These are phyloP conservation scores for Suillus americanus DNA, from an alignment of 768 basidiomycete species.

Conservation along the genomic window DNA sequence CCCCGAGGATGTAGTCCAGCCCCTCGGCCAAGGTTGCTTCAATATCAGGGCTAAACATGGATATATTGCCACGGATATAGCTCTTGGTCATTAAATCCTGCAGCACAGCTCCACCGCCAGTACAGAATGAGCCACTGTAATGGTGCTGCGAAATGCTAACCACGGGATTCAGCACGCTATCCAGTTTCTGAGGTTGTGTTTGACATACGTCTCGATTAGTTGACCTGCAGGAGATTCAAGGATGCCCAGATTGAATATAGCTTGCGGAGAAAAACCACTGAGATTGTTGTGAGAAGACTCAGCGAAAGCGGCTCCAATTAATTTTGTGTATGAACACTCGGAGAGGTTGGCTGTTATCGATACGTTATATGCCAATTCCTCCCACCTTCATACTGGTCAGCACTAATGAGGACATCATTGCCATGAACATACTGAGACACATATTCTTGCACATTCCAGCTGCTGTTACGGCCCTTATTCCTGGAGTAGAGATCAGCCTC, in stretches of 20 bases:
- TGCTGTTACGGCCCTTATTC: slow-evolving; percentile 41
- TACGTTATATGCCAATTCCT: slow-evolving; percentile 48
- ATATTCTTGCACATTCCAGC: slow-evolving; percentile 45
- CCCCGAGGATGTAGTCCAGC: slow-evolving; percentile 61
- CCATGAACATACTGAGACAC: slow-evolving; percentile 44
- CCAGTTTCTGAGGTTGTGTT: slow-evolving; percentile 36
- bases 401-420: background rate
- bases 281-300: slow-evolving; percentile 42
- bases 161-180: slow-evolving; percentile 3
- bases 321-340: slow-evolving; percentile 37
- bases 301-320: slow-evolving; percentile 52
- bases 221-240: slow-evolving; percentile 46
- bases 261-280: slow-evolving; percentile 59
- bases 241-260: slow-evolving; percentile 52
- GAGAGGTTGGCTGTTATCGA: slow-evolving; percentile 40
- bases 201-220: slow-evolving; percentile 52
- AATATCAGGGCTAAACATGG: slow-evolving; percentile 53
- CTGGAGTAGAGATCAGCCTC: slow-evolving; percentile 55
- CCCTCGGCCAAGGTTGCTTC: slow-evolving; percentile 43
- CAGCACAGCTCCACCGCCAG: slow-evolving; percentile 50
- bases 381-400: slow-evolving; percentile 45
- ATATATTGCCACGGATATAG: slow-evolving; percentile 56
- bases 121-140: slow-evolving; percentile 62
- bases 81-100: slow-evolving; percentile 68
- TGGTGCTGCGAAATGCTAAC: slow-evolving; percentile 40